phyloP scores from a whole-genome alignment of 768 basidiomycete genomes.

The Suillus sp. region DNA sequence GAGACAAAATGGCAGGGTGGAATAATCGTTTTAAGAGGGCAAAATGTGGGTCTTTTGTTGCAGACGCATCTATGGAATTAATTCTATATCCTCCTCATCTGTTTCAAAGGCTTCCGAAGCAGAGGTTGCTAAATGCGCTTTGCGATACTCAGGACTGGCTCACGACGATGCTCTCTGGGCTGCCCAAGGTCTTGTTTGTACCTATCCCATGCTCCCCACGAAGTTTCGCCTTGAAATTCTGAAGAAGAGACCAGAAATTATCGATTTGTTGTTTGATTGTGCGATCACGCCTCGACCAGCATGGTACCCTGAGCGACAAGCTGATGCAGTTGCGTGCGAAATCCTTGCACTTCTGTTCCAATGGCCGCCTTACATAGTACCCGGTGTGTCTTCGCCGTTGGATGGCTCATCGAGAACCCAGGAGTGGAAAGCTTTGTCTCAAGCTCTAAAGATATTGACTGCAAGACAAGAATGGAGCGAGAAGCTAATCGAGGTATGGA shows the following conservation, averaged over 20 bases:
- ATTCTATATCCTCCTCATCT: neutral
- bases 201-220: conserved; percentile 9
- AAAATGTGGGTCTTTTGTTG: neutral
- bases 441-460: conserved; percentile 24
- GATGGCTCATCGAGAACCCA: conserved; percentile 16
- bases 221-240: conserved; percentile 19
- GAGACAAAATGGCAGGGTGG: conserved; percentile 14
- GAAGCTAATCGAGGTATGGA: conserved; percentile 25
- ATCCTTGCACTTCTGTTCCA: conserved; percentile 26
- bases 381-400: conserved; percentile 20
- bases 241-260: conserved; percentile 16
- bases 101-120: conserved; percentile 8
- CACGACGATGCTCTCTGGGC: conserved; percentile 18
- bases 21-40: conserved; percentile 14
- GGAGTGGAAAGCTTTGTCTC: conserved; percentile 21
- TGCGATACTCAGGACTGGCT: conserved; percentile 33
- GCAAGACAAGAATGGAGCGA: conserved; percentile 26
- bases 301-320: conserved; percentile 33
- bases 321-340: conserved; percentile 28
- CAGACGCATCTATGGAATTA: neutral
- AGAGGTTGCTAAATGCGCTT: conserved; percentile 23
- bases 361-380: conserved; percentile 20
- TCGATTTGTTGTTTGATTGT: conserved; percentile 24
- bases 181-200: conserved; percentile 17
- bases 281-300: conserved; percentile 23